Conservation (phyloP, 768 basidiomycete genomes). For the Neoboletus brunneissimus region DNA sequence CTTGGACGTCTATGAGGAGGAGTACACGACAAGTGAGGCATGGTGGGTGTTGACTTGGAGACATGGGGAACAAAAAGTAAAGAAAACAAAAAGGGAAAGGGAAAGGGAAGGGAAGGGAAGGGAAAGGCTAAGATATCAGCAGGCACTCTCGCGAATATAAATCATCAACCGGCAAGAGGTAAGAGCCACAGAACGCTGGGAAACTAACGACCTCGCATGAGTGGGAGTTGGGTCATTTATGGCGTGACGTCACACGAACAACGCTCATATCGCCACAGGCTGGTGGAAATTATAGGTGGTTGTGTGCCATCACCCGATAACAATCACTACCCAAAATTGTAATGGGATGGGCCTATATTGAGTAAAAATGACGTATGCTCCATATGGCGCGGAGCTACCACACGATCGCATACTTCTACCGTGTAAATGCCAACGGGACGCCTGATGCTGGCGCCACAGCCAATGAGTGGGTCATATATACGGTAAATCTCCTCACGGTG, state of each 20-base stretch:
- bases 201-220: background rate
- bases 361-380: background rate
- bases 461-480: background rate
- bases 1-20: slow-evolving; percentile 59
- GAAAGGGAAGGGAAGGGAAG: background rate
- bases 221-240: slow-evolving; percentile 6
- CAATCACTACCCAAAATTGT: background rate
- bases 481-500: background rate
- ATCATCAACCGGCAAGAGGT: slow-evolving; percentile 1
- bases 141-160: slow-evolving; percentile 14
- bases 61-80: slow-evolving; percentile 12
- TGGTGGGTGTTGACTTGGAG: slow-evolving; percentile 18
- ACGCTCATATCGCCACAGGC: background rate
- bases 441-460: background rate
- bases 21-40: slow-evolving; percentile 42
- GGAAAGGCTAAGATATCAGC: background rate
- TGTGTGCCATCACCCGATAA: background rate
- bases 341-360: too few relatives aligned
- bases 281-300: background rate
- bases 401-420: background rate
- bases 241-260: slow-evolving; percentile 26
- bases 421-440: background rate
- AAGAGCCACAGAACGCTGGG: background rate
- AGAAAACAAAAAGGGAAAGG: too few relatives aligned
- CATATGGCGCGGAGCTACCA: background rate